Base-by-base conservation (phyloP, 2,329 filamentous ascomycete genomes). In the Fusarium pseudocircinatum region DNA sequence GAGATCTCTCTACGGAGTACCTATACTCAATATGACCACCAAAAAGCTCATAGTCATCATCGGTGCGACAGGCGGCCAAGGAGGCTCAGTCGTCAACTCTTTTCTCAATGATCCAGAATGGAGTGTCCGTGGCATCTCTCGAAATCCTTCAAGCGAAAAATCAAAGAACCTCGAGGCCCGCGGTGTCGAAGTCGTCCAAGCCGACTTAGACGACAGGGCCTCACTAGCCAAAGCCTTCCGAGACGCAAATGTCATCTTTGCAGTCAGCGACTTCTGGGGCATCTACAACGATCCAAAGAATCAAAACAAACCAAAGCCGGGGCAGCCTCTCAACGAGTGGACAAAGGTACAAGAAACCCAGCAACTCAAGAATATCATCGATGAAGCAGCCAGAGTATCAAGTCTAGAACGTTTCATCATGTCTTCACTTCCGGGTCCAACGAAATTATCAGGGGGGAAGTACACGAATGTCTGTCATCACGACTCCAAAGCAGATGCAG, bases 81-180 rank as follows among this genome's bases (percentile, higher is more conserved):
- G 63, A 36, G 37, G 43, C n/a, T 61, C 67, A 15, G 53, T 70
- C 5, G 22, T 42, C 14, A 52, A 57, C n/a, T 53, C 50, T 4
- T 70, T 70, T 30, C 40, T 70, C 34, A 28, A 44, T 4, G 56
- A 67, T 8, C 18, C 43, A 22, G 22, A 26, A 42, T 67, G 50
- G 61, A 43, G 28, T 24, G 50, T 70, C 24, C 61, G 56, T 20
- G 68, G 52, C 28, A 49, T 70, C 32, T 47, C 68, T 26, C 50
- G 67, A 26, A 57, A 43, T n/a, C 39, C 44, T 8, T 61, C 36
- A 6, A 67, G 68, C 26, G 12, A n/a, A 28, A 67, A 60, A 30
- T 42, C 68, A 30, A 42, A 47, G n/a, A 39, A 20, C 24, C 61
- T 70, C 7, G 13, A 34, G 39, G 26, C 30, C 30, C 34, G 50